Conservation (phyloP, 228 moss, liverwort and hornwort species). For the Sphagnum fallax region DNA sequence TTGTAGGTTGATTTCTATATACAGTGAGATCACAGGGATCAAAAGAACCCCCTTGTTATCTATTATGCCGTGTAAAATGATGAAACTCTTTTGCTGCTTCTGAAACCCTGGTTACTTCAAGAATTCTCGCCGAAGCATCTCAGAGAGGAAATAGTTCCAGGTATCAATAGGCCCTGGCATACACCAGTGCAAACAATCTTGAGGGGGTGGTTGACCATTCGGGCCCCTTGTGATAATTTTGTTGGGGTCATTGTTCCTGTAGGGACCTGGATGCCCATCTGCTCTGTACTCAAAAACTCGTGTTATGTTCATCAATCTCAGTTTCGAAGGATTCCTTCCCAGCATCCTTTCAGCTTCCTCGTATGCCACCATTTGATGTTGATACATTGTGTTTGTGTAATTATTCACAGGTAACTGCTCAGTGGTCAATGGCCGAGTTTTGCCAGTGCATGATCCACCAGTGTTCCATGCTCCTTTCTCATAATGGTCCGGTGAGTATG, state of each 20-base stretch:
- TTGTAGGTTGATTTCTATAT: no score
- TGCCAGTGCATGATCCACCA: conserved; percentile 90
- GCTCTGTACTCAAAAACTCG: conserved; percentile 52
- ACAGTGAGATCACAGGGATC: no score
- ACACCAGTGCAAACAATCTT: conserved; percentile 99
- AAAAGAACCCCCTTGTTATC: no score
- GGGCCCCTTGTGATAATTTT: conserved; percentile 34
- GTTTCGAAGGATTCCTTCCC: conserved; percentile 12
- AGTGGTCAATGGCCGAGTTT: conserved; percentile 39
- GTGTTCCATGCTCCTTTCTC: conserved; percentile 76
- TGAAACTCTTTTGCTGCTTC: no score
- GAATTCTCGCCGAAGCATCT: conserved; percentile 47
- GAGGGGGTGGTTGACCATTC: conserved; percentile 66
- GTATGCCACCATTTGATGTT: conserved; percentile 51
- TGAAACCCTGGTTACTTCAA: not conserved
- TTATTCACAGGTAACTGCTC: conserved; percentile 13
- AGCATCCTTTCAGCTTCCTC: conserved; percentile 5
- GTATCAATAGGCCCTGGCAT: conserved; percentile 87
- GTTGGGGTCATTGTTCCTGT: conserved; percentile 56
- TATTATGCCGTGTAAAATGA: no score
- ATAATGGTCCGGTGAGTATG: conserved; percentile 85
- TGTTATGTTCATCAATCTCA: conserved; percentile 64
- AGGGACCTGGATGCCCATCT: conserved; percentile 88
- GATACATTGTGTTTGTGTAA: conserved; percentile 35
- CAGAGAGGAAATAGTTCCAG: conserved; percentile 60